Evolutionary conservation across 2,329 filamentous ascomycete species (phyloP), one percentile per base, ranked within the genome.

Genomic region (Colletotrichum sp.): DNA sequence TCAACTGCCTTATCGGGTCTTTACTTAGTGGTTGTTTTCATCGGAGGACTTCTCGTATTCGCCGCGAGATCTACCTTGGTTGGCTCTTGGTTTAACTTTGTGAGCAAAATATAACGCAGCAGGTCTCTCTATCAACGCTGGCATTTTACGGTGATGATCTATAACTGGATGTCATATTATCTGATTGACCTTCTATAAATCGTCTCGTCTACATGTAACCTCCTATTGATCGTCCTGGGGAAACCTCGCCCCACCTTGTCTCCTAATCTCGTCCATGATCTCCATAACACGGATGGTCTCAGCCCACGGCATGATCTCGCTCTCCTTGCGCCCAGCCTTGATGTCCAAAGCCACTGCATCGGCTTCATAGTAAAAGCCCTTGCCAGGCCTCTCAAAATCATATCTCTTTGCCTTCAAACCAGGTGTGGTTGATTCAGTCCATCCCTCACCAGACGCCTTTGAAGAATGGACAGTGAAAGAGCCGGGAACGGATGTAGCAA

Each of bases 241-340:
- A 44, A 82, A 83, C 21, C 52, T 79, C 0, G 80, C 78, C 0
- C 81, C 83, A 1, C 81, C 82, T n/a, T 84, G 82, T 12, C 77
- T 78, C 60, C 88, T 80, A 18, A 88, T 83, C 75, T 88, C 85
- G 73, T 90, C 88, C 84, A 89, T 83, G 18, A 89, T 82, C 69
- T 85, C 84, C 83, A 90, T 82, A 0, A 89, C 82, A 1, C 85
- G 82, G 10, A 89, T 66, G 0, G 88, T 89, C 80, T 89, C 87
- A 1, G 81, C 80, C 84, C 85, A 87, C 0, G 88, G 87, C 84
- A 89, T 87, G 3, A 85, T 81, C 1, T 79, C 80, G 71, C 83
- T 88, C 78, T 89, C 81, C 12, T 79, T 82, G 57, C 80, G 82
- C 0, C 84, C 85, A 7, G 82, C 82, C 3, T 82, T 81, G 62